phyloP scores from a whole-genome alignment of 2,329 filamentous ascomycete species.

The Monilinia polystroma region DNA sequence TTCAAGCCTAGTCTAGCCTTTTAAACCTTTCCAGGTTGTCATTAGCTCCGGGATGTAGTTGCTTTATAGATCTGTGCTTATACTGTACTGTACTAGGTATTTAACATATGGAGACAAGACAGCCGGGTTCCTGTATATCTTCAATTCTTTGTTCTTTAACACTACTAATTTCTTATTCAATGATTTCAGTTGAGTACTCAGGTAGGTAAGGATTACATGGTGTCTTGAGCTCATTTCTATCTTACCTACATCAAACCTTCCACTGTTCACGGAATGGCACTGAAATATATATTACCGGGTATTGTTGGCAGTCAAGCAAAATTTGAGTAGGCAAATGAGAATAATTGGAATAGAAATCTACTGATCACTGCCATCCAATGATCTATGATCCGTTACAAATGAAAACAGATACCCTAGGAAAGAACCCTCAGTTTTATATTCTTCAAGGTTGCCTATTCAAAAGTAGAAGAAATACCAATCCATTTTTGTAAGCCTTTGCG shows the following conservation, averaged over 20 bases:
- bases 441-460: conserved; percentile 7
- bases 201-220: no score
- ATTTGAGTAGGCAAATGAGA: not conserved
- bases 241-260: not conserved
- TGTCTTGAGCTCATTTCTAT: no score
- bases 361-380: not conserved
- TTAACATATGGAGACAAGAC: not conserved
- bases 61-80: not conserved
- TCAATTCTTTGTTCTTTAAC: not conserved
- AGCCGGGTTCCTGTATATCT: not conserved
- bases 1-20: conserved; percentile 11
- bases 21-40: conserved; percentile 9
- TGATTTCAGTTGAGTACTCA: no score
- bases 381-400: not conserved
- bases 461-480: not conserved
- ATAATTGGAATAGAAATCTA: not conserved
- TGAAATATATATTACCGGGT: not conserved
- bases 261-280: not conserved
- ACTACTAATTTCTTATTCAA: no score
- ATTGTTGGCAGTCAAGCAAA: not conserved
- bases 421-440: not conserved
- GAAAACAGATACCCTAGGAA: not conserved
- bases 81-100: no score
- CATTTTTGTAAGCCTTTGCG: conserved; percentile 9
- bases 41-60: conserved; percentile 21